Percentiles rank a stretch among this genome's conserved stretches.
Evolutionary conservation across 2,329 filamentous ascomycete genomes (phyloP).

Genomic region (Botrytis deweyae): DNA sequence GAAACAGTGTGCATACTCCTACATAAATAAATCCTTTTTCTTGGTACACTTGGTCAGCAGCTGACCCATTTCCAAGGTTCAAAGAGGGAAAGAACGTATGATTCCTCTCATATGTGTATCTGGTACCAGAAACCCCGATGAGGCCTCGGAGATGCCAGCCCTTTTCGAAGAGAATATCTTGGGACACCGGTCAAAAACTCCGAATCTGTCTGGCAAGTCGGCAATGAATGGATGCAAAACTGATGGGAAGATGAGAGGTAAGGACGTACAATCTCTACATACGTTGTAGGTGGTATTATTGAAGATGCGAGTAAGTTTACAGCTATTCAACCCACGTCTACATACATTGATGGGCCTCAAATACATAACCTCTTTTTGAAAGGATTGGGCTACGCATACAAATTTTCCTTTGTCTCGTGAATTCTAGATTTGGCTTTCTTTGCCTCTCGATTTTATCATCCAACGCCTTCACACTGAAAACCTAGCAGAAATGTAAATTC

Average conservation of each 20-base stretch:
- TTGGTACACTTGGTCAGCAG: slow-evolving; percentile 7
- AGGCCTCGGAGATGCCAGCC: neutral
- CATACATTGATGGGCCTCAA: neutral
- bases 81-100: neutral
- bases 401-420: neutral
- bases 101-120: neutral
- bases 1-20: neutral
- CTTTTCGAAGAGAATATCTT: neutral
- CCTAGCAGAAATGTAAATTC: neutral
- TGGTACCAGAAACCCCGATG: neutral
- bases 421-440: neutral
- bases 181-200: neutral
- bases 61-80: neutral
- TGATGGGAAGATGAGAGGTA: neutral
- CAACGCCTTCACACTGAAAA: neutral
- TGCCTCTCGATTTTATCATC: neutral
- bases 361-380: neutral
- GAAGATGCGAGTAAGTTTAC: neutral
- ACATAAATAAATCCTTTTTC: neutral
- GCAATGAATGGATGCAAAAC: neutral
- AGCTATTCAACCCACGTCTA: neutral
- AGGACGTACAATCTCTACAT: neutral
- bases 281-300: neutral
- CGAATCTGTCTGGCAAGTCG: neutral
- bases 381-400: neutral